phyloP scores from a whole-genome alignment of 164 flowering plant species.

The Vitis cinerea region DNA sequence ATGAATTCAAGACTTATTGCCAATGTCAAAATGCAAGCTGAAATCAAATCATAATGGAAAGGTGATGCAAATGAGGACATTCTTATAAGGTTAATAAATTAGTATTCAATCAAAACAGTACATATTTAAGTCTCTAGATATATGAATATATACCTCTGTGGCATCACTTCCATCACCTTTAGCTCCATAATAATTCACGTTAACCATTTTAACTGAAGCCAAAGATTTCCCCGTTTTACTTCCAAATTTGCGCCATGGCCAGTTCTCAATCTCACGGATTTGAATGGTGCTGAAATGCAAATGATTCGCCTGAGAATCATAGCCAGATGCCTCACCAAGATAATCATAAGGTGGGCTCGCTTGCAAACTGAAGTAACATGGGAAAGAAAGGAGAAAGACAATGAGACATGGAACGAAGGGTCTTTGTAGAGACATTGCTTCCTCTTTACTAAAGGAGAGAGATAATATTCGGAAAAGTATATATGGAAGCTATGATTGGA shows the following conservation, averaged over 20 bases:
- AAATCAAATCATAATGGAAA: background rate
- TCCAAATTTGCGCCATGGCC: slow-evolving; percentile 4
- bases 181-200: slow-evolving; percentile 53
- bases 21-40: background rate
- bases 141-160: slow-evolving; percentile 31
- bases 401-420: slow-evolving; percentile 14
- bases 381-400: slow-evolving; percentile 7
- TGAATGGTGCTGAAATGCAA: slow-evolving; percentile 21
- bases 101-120: no score
- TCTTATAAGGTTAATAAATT: no score
- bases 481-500: no score
- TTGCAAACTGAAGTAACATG: slow-evolving; percentile 17
- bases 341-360: slow-evolving; percentile 18
- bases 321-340: slow-evolving; percentile 7
- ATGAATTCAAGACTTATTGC: no score
- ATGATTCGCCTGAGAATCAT: slow-evolving; percentile 28
- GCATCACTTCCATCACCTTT: slow-evolving; percentile 65
- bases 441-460: background rate
- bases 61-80: no score
- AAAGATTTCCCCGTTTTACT: slow-evolving; percentile 7
- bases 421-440: background rate
- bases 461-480: no score
- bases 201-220: slow-evolving; percentile 18
- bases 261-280: slow-evolving; percentile 12
- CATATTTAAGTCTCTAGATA: no score